A percentile compares a stretch with the other conserved stretches of the same genome.
Evolutionary conservation across 2,329 filamentous ascomycete genomes (phyloP).

Genomic region (Penicillium sp.): DNA sequence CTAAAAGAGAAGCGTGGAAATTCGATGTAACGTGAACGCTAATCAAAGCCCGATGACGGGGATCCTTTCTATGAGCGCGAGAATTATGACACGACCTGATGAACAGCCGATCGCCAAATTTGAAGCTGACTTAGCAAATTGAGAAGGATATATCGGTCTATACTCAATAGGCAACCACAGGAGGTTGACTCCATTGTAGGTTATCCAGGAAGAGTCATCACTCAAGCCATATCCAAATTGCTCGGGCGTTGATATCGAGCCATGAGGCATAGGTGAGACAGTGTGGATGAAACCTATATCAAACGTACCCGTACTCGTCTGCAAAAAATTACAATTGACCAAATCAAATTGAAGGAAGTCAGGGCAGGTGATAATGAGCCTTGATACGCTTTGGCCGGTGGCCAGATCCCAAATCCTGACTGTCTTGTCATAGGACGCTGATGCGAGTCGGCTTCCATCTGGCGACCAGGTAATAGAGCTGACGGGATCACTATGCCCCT

Average conservation of each 20-base stretch:
- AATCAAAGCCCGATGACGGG: not conserved
- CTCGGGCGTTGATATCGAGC: not conserved
- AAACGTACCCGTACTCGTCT: not conserved
- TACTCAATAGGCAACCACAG: slow-evolving; percentile 3
- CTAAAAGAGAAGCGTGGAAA: too few relatives aligned
- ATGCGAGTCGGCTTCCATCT: too few relatives aligned
- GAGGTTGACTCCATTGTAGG: not conserved
- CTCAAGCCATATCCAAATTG: slow-evolving; percentile 4
- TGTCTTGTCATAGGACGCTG: too few relatives aligned
- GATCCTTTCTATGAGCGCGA: not conserved
- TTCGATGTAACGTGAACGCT: too few relatives aligned
- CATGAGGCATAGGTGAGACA: not conserved
- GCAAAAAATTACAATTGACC: not conserved
- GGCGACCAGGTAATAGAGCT: too few relatives aligned
- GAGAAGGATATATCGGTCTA: not conserved
- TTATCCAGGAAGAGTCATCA: slow-evolving; percentile 2
- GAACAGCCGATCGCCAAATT: slow-evolving; percentile 1
- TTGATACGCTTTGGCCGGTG: too few relatives aligned
- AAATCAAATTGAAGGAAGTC: not conserved
- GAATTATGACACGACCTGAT: slow-evolving; percentile 3
- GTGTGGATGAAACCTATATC: not conserved
- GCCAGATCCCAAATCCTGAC: too few relatives aligned
- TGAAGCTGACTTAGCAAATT: not conserved
- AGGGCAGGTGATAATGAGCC: not conserved
- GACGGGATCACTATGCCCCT: too few relatives aligned